Evolutionary conservation across 441 rosid species (phyloP).

Genomic region (Aleurites moluccanus): DNA sequence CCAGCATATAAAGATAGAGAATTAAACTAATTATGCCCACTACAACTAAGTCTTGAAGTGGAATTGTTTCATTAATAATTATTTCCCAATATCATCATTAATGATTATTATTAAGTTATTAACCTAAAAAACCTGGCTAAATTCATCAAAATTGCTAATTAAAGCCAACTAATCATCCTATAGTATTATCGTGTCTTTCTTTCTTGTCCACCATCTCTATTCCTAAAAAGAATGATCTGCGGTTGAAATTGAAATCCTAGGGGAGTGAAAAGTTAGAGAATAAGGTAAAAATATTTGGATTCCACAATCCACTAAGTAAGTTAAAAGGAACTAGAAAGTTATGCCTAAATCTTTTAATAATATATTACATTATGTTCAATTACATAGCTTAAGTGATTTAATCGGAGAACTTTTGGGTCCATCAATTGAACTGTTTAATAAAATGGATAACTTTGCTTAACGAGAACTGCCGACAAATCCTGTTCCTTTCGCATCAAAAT

Average conservation of each 20-base stretch:
- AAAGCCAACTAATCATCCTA: background rate
- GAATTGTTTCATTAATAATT: background rate
- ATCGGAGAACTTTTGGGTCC: too few species aligned
- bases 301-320: conserved; percentile 1
- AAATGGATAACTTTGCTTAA: too few species aligned
- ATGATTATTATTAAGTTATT: too few species aligned
- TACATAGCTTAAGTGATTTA: too few species aligned
- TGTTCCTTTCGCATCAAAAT: background rate
- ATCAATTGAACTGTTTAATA: background rate
- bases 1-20: background rate
- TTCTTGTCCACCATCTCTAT: background rate
- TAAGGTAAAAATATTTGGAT: background rate
- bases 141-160: background rate
- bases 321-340: background rate
- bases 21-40: background rate
- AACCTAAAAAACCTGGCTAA: background rate
- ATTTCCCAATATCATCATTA: background rate
- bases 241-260: background rate
- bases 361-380: too few species aligned
- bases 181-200: background rate
- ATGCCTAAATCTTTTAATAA: too few species aligned
- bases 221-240: background rate
- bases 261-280: background rate
- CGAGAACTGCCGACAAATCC: background rate
- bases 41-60: background rate